These are phyloP conservation scores for Colletotrichum filicis DNA, from an alignment of 2,329 filamentous ascomycete genomes.

Conservation along the genomic window DNA sequence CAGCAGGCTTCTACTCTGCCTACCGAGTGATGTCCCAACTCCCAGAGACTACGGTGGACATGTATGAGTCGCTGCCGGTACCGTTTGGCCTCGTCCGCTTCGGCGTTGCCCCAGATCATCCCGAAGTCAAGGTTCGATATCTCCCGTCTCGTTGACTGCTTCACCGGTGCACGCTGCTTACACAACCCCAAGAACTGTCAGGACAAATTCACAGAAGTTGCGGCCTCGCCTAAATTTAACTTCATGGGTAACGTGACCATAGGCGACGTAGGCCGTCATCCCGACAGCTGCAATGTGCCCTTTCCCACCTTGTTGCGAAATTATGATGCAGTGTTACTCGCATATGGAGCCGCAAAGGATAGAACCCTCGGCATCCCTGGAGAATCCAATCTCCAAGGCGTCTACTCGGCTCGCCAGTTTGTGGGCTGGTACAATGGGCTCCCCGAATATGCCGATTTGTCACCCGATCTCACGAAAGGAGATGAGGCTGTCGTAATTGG, in stretches of 20 bases:
- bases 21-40: conserved; percentile 85
- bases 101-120: conserved; percentile 97
- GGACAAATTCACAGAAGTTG: conserved; percentile 92
- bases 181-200: conserved; percentile 79
- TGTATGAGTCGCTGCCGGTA: conserved; percentile 95
- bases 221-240: conserved; percentile 82
- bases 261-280: conserved; percentile 62
- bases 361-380: conserved; percentile 82
- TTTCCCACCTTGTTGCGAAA: conserved; percentile 77
- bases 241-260: conserved; percentile 92
- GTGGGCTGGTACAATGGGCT: conserved; percentile 99
- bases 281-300: conserved; percentile 65
- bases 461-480: conserved; percentile 78
- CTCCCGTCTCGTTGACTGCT: neutral
- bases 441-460: conserved; percentile 79
- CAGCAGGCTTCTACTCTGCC: conserved; percentile 95
- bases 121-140: conserved; percentile 87
- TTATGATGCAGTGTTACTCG: conserved; percentile 92
- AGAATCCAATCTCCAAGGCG: conserved; percentile 76
- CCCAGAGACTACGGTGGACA: conserved; percentile 80
- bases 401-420: conserved; percentile 91
- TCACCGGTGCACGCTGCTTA: neutral
- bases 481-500: conserved; percentile 91
- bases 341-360: conserved; percentile 92
- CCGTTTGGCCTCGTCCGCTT: conserved; percentile 93